A percentile compares a stretch with the other conserved stretches of the same genome.
Conservation (phyloP, 2,329 filamentous ascomycete species). For the Arthrobotrys sinensis region DNA sequence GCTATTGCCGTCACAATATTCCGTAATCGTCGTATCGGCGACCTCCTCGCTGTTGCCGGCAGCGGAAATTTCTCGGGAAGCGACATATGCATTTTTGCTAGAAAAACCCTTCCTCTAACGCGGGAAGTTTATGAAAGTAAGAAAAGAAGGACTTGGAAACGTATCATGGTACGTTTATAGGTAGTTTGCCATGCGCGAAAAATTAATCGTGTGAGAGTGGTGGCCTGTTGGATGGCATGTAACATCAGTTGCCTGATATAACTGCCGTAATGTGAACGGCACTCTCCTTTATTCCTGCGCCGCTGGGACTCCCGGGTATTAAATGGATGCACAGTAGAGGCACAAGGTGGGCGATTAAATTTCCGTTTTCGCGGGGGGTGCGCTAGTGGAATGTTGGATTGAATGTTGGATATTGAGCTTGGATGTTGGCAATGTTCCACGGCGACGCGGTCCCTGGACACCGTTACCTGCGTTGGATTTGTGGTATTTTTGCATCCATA, state of each 20-base stretch:
- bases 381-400: constrained; percentile 2
- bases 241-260: constrained; percentile 2
- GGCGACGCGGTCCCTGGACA: neutral
- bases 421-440: neutral
- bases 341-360: constrained; percentile 16
- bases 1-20: neutral
- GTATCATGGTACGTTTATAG: neutral
- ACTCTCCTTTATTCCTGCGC: neutral
- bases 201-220: neutral
- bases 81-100: constrained; percentile 16
- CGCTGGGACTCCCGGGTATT: neutral
- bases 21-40: neutral
- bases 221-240: constrained; percentile 9
- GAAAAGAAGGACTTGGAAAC: neutral
- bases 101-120: neutral
- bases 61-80: neutral
- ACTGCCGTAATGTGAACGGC: neutral
- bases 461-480: constrained; percentile 1
- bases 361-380: neutral
- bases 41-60: neutral
- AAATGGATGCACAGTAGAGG: neutral
- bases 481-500: constrained; percentile 4
- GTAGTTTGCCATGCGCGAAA: neutral
- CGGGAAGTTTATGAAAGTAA: constrained; percentile 1
- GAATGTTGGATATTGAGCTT: constrained; percentile 21